A percentile compares a stretch with the other conserved stretches of the same genome.
Evolutionary conservation across 2,329 filamentous ascomycete species (phyloP).

Genomic region (Colletotrichum scovillei): DNA sequence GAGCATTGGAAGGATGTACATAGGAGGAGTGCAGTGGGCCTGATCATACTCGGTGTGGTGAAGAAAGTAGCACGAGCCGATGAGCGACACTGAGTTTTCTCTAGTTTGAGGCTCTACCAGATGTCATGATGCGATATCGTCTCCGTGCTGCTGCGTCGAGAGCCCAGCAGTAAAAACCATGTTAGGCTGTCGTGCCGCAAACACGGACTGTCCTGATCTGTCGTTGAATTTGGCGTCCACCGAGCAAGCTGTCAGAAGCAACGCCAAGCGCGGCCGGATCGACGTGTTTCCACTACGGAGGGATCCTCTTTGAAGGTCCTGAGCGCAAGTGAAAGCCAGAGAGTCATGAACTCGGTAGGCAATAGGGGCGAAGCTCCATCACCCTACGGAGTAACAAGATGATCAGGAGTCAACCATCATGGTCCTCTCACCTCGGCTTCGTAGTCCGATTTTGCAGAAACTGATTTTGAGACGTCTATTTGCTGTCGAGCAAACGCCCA

Average conservation of each 20-base stretch:
- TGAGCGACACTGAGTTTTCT: not conserved
- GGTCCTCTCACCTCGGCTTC: constrained; percentile 16
- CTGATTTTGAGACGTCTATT: not conserved
- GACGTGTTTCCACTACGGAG: not conserved
- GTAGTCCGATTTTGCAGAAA: not conserved
- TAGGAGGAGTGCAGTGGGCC: not conserved
- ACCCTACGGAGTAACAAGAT: not conserved
- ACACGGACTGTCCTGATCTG: not conserved
- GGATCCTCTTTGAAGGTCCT: not conserved
- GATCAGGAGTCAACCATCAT: not conserved
- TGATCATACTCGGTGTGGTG: constrained; percentile 6
- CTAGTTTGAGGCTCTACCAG: not conserved
- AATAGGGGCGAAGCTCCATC: not conserved
- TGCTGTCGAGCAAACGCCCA: not conserved
- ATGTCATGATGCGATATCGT: too few relatives aligned
- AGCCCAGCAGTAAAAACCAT: not conserved
- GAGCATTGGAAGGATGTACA: not conserved
- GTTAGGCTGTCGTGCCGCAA: not conserved
- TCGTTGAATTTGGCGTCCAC: constrained; percentile 18
- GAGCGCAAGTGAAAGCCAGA: not conserved
- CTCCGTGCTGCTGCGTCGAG: not conserved
- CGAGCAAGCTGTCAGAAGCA: not conserved
- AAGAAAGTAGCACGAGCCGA: constrained; percentile 28
- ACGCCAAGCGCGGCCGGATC: constrained; percentile 9
- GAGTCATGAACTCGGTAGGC: not conserved